Base-by-base conservation (phyloP, 2,329 filamentous ascomycete genomes). In the Bipolaris victoriae region DNA sequence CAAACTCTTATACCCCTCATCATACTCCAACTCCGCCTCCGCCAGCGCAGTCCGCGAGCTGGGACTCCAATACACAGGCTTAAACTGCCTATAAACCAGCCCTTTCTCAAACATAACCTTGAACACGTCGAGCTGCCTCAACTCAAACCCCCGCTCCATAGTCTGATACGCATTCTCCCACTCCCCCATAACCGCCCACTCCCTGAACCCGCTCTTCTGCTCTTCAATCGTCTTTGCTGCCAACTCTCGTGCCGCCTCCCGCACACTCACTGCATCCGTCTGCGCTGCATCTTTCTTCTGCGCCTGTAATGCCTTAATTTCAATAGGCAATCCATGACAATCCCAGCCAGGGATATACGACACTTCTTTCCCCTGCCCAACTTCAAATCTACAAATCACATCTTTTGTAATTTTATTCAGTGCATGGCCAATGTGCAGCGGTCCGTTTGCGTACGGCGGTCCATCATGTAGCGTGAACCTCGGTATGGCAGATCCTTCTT, bases 381-480 rank as follows among this genome's bases (percentile, higher is more conserved):
- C 80, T 78, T 97, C 88, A 60, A 89, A 87, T 39, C 95, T 86
- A 66, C 92, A 83, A 60, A 96, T 91, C 70, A 98, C 90, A 77
- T 99, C 95, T 81, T 99, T 99, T 58, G 97, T 82, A 66, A 98
- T 89, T 79, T 99, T 99, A 78, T 99, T 99, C 72, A 99, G 81
- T 35, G 95, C 92, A 81, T 99, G 95, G 2, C 95, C 95, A 59
- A 96, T 87, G 72, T 99, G 95, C 9, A 99, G 84, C 43, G 84
- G 85, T 13, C 95, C 95, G 79, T 99, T 99, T 62, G 95, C 95
- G 75, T 98, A 99, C 0, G 95, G 95, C 0, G 95, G 95, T 0
- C 95, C 95, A 86, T 99, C 95, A 73, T 98, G 95, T 7, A 99
- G 82, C 1, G 92, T 81, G 64, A 98, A 99, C 0, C 83, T 81